These are phyloP conservation scores for Penicillium turbatum DNA, from an alignment of 495 filamentous ascomycete genomes.

Conservation along the genomic window DNA sequence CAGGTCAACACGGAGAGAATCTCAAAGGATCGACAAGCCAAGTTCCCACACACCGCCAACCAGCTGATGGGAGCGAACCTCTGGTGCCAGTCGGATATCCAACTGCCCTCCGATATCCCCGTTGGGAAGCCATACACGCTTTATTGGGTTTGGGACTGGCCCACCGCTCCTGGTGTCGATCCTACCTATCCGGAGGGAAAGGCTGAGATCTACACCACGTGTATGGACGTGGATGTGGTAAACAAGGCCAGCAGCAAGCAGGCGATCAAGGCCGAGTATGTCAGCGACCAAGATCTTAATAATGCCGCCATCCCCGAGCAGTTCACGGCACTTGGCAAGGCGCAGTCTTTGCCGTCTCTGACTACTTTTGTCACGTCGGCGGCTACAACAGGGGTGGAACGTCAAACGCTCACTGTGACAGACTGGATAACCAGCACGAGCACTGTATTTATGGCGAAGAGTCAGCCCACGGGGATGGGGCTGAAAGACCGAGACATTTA, in stretches of 20 bases:
- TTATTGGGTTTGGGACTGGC: slow-evolving; percentile 96
- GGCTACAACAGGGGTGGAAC: neutral
- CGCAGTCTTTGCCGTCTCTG: neutral
- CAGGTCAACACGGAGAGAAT: slow-evolving; percentile 57
- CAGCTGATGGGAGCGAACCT: slow-evolving; percentile 49
- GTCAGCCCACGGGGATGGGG: neutral
- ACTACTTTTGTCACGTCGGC: neutral
- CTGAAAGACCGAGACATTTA: neutral
- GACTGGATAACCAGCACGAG: slow-evolving; percentile 1
- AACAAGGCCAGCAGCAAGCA: slow-evolving; percentile 18
- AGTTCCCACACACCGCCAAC: slow-evolving; percentile 44
- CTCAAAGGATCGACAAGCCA: slow-evolving; percentile 47
- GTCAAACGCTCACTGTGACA: neutral
- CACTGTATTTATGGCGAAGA: slow-evolving; percentile 1
- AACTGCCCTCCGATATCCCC: slow-evolving; percentile 55
- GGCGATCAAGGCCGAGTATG: slow-evolving; percentile 20
- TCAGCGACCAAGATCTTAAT: slow-evolving; percentile 34
- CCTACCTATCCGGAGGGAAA: slow-evolving; percentile 48
- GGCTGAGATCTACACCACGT: slow-evolving; percentile 74
- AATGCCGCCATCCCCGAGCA: slow-evolving; percentile 36
- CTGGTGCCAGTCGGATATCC: slow-evolving; percentile 74
- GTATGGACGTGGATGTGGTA: slow-evolving; percentile 69
- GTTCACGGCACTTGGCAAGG: slow-evolving; percentile 23
- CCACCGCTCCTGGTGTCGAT: slow-evolving; percentile 46
- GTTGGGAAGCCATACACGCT: slow-evolving; percentile 60